phyloP scores from a whole-genome alignment of 2,329 filamentous ascomycete species.

The Botryotinia convoluta region DNA sequence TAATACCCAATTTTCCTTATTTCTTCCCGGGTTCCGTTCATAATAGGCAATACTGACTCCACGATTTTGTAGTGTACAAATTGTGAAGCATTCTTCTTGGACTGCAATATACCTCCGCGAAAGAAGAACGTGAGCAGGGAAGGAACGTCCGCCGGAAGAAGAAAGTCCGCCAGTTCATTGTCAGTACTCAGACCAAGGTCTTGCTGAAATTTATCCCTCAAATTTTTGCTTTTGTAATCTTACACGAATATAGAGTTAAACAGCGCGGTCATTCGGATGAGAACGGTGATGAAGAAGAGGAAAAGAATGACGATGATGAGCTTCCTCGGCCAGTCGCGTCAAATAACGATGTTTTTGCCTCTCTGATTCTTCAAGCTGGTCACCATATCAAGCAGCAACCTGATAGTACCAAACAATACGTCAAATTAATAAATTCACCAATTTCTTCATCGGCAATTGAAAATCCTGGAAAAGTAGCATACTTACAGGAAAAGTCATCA shows the following conservation, averaged over 20 bases:
- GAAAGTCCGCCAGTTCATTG: constrained; percentile 31
- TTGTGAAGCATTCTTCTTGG: constrained; percentile 95
- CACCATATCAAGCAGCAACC: constrained; percentile 68
- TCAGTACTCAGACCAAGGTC: neutral
- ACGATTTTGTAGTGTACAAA: constrained; percentile 68
- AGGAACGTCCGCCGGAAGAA: constrained; percentile 66
- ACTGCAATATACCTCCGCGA: constrained; percentile 92
- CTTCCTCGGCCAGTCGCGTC: constrained; percentile 50
- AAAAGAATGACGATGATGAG: constrained; percentile 41
- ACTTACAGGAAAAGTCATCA: constrained; percentile 93
- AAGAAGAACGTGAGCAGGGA: constrained; percentile 82
- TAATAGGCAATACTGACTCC: neutral
- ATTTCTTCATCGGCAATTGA: constrained; percentile 95
- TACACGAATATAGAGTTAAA: neutral
- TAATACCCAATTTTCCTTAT: neutral
- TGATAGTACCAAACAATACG: constrained; percentile 71
- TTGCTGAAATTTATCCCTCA: neutral
- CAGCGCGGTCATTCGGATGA: neutral
- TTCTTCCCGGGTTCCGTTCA: neutral
- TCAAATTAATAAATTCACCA: constrained; percentile 94
- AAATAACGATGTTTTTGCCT: constrained; percentile 73
- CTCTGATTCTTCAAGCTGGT: constrained; percentile 71
- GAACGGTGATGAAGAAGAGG: constrained; percentile 47
- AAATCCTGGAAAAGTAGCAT: constrained; percentile 90
- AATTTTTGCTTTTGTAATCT: neutral